phyloP scores from a whole-genome alignment of 2,329 filamentous ascomycete species.

The Emergomyces africanus region DNA sequence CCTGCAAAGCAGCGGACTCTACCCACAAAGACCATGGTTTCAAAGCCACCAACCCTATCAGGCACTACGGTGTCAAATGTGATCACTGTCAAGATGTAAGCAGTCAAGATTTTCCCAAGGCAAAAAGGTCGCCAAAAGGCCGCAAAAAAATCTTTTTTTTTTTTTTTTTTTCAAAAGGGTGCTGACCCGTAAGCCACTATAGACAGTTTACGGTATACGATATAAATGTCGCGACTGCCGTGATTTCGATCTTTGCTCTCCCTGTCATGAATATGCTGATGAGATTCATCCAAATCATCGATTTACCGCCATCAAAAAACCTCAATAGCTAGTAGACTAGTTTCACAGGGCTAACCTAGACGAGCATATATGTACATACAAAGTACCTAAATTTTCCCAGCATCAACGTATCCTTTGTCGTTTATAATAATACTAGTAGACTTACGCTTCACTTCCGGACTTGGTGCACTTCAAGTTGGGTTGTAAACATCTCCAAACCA shows the following conservation, averaged over 20 bases:
- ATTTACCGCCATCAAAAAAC: constrained; percentile 2
- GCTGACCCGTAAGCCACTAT: not conserved
- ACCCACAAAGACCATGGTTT: not conserved
- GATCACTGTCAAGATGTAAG: not conserved
- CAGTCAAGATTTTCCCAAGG: not conserved
- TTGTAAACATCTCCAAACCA: too few species aligned
- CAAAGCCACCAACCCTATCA: not conserved
- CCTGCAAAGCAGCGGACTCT: not conserved
- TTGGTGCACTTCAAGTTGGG: too few species aligned
- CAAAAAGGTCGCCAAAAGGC: not conserved
- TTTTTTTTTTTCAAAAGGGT: not conserved
- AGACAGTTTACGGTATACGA: constrained; percentile 3
- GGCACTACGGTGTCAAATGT: not conserved
- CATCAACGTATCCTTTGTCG: not conserved
- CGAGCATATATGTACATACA: not conserved
- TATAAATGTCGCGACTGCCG: constrained; percentile 2
- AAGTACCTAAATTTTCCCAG: not conserved
- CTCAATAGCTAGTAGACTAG: not conserved
- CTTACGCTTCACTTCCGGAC: too few species aligned
- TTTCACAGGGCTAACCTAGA: not conserved
- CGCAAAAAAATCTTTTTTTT: too few species aligned
- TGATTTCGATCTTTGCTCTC: constrained; percentile 2
- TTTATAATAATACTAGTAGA: too few species aligned
- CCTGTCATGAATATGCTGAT: not conserved
- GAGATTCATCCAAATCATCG: constrained; percentile 1